These are phyloP conservation scores for Saturnispora kantuleensis DNA, from an alignment of 805 yeast genomes.

Conservation along the genomic window DNA sequence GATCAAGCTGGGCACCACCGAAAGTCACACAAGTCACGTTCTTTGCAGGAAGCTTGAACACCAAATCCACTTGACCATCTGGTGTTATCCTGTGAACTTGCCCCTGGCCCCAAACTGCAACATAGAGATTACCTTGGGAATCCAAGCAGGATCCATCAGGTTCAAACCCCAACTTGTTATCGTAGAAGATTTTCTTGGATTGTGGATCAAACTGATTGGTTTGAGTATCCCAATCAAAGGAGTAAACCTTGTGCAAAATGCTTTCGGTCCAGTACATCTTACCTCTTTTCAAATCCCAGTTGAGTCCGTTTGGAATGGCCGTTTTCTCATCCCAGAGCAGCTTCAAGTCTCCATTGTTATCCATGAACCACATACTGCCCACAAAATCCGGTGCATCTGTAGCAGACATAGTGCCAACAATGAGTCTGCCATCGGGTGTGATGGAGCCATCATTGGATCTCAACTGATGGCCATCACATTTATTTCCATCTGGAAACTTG, in stretches of 20 bases:
- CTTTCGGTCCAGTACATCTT: slow-evolving; percentile 48
- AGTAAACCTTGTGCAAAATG: slow-evolving; percentile 35
- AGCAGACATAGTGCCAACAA: slow-evolving; percentile 70
- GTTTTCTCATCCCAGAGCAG: slow-evolving; percentile 30
- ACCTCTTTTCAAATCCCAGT: slow-evolving; percentile 34
- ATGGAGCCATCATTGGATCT: slow-evolving; percentile 80
- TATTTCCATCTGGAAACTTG: slow-evolving; percentile 31
- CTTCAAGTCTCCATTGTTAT: slow-evolving; percentile 21
- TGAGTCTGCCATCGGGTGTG: slow-evolving; percentile 66
- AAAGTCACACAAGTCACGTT: slow-evolving; percentile 59
- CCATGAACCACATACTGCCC: slow-evolving; percentile 45
- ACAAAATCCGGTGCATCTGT: slow-evolving; percentile 19
- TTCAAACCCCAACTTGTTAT: slow-evolving; percentile 20
- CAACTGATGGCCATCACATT: slow-evolving; percentile 23
- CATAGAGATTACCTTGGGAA: slow-evolving; percentile 42
- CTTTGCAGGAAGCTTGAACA: slow-evolving; percentile 46
- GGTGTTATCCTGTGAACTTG: slow-evolving; percentile 44
- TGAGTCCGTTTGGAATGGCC: slow-evolving; percentile 64
- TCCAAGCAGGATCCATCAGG: slow-evolving; percentile 78
- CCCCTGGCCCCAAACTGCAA: slow-evolving; percentile 57
- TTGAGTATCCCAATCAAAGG: slow-evolving; percentile 33
- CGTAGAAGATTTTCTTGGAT: slow-evolving; percentile 32
- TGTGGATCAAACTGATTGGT: slow-evolving; percentile 26
- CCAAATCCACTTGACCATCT: slow-evolving; percentile 41
- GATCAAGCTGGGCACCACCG: slow-evolving; percentile 50